Percentiles rank a stretch among this genome's conserved stretches.
Conservation (phyloP, 768 basidiomycete species). For the Mycena olivaceomarginata region DNA sequence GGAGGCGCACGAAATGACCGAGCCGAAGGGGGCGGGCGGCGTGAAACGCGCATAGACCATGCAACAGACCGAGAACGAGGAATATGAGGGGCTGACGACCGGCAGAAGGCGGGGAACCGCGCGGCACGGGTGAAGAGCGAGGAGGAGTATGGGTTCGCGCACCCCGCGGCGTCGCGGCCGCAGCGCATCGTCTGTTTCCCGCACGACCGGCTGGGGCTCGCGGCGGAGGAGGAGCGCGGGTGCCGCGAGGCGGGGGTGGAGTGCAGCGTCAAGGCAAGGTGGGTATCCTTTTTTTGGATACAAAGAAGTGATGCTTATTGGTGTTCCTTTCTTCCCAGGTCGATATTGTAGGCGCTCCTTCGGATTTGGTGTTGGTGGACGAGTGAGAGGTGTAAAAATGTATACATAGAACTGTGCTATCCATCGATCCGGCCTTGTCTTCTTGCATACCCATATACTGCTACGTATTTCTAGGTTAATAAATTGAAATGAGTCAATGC, state of each 20-base stretch:
- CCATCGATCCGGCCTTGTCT: too few species aligned
- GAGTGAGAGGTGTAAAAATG: constrained; percentile 23
- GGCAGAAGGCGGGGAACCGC: constrained; percentile 25
- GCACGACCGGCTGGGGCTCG: constrained; percentile 78
- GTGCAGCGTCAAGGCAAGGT: constrained; percentile 67
- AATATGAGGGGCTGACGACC: constrained; percentile 34
- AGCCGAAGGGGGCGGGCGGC: constrained; percentile 38
- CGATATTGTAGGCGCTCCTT: constrained; percentile 50
- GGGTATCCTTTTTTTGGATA: constrained; percentile 46
- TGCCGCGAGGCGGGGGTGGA: constrained; percentile 72
- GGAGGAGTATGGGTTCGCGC: constrained; percentile 85
- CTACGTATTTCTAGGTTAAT: constrained; percentile 11
- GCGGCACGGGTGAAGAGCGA: constrained; percentile 47
- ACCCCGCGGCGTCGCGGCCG: constrained; percentile 86
- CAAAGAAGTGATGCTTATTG: too few species aligned
- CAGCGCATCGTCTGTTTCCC: constrained; percentile 93
- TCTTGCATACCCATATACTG: neutral
- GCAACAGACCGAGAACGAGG: constrained; percentile 25
- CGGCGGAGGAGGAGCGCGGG: constrained; percentile 76
- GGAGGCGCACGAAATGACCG: constrained; percentile 29
- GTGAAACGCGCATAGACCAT: neutral
- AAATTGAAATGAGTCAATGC: too few species aligned
- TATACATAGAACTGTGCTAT: too few species aligned
- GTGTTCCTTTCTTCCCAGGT: too few species aligned
- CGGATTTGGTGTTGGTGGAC: constrained; percentile 53